phyloP scores from a whole-genome alignment of 139 green algal genomes.

The Trebouxia sp. region DNA sequence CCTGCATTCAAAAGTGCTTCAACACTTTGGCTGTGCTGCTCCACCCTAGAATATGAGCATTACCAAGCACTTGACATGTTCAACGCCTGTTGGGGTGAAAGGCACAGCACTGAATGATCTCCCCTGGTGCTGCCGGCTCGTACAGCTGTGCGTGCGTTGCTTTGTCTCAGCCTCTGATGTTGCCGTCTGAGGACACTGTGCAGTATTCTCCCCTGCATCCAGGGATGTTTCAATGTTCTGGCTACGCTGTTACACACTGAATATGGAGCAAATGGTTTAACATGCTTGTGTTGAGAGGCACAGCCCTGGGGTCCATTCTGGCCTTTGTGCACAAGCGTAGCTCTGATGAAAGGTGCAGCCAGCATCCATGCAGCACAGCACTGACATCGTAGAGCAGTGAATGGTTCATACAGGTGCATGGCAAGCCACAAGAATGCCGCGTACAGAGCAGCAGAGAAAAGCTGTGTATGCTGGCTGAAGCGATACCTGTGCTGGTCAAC shows the following conservation, averaged over 20 bases:
- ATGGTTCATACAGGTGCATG: too few species aligned
- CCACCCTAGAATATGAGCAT: too few species aligned
- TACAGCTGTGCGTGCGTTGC: conserved; percentile 54
- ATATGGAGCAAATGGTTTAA: too few species aligned
- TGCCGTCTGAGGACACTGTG: conserved; percentile 67
- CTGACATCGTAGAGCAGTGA: too few species aligned
- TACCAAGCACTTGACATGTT: too few species aligned
- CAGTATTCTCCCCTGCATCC: conserved; percentile 51
- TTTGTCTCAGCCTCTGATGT: conserved; percentile 69
- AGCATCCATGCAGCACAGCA: not conserved
- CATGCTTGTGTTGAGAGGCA: conserved; percentile 56
- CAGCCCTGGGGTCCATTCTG: too few species aligned
- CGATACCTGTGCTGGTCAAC: conserved; percentile 55
- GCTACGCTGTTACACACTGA: not conserved
- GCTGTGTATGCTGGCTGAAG: too few species aligned
- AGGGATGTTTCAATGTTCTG: not conserved
- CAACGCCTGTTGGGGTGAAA: conserved; percentile 54
- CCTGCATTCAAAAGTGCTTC: conserved; percentile 23
- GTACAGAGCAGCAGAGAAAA: too few species aligned
- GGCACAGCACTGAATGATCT: conserved; percentile 42
- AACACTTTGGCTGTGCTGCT: not conserved
- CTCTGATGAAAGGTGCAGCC: not conserved
- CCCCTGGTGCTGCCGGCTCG: conserved; percentile 66
- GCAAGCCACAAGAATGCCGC: too few species aligned
- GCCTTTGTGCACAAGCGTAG: too few species aligned